phyloP scores from a whole-genome alignment of 1,284 basidiomycete genomes.

The Anthracocystis setariae region DNA sequence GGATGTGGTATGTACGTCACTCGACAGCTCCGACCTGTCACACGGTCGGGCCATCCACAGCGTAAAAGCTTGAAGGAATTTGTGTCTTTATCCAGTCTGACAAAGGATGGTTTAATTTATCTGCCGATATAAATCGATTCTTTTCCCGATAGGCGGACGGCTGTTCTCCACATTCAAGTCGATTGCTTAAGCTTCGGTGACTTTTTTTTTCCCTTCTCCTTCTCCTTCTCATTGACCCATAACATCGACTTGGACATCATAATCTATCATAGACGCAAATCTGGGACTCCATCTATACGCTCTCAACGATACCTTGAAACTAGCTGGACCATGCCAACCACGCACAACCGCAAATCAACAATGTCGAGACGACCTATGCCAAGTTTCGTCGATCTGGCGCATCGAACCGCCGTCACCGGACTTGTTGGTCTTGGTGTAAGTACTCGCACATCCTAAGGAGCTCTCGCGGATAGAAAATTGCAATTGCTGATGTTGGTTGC shows the following conservation, averaged over 20 bases:
- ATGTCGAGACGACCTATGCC: slow-evolving; percentile 46
- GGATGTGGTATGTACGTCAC: slow-evolving; percentile 18
- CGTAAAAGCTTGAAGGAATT: no score
- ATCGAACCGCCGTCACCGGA: slow-evolving; percentile 55
- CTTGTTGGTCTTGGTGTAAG: slow-evolving; percentile 61
- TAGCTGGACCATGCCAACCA: no score
- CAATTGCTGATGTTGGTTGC: neutral
- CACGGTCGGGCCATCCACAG: slow-evolving; percentile 13
- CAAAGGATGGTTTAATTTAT: no score
- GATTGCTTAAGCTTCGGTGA: slow-evolving; percentile 10
- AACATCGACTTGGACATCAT: no score
- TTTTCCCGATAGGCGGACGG: neutral
- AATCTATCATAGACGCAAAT: no score
- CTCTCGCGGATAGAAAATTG: neutral
- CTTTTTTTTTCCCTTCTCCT: slow-evolving; percentile 3
- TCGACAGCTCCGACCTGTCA: slow-evolving; percentile 18
- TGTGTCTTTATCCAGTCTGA: no score
- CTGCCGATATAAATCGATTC: neutral
- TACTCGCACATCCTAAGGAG: slow-evolving; percentile 6
- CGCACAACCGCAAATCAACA: neutral
- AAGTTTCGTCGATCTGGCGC: slow-evolving; percentile 53
- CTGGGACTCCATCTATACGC: no score
- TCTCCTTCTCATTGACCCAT: neutral
- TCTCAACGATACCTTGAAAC: no score
- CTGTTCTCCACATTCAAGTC: slow-evolving; percentile 23